Percentiles rank a stretch among this genome's conserved stretches.
phyloP scores from a whole-genome alignment of 306 rosid genomes.

The Malus asiatica region DNA sequence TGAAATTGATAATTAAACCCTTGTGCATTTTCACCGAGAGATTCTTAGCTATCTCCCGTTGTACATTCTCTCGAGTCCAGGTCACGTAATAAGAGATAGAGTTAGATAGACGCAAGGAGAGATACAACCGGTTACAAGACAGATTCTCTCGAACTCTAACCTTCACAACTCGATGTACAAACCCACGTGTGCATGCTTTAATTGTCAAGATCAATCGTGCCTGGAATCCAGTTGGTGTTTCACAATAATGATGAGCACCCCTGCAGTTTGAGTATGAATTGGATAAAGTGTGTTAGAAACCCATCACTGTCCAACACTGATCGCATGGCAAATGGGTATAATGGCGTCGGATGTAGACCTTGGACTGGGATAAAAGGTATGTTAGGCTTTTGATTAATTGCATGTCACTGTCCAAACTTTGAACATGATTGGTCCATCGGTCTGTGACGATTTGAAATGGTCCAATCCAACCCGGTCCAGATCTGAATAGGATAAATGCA shows the following conservation, averaged over 20 bases:
- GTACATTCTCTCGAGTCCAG: no score
- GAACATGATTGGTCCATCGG: background rate
- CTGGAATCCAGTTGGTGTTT: background rate
- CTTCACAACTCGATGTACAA: background rate
- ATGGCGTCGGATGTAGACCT: conserved; percentile 18
- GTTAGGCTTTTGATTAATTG: conserved; percentile 7
- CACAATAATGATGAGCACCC: background rate
- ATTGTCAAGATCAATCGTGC: background rate
- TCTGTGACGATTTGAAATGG: background rate
- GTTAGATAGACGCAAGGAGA: no score
- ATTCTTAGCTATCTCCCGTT: no score
- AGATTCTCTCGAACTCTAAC: background rate
- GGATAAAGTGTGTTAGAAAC: conserved; percentile 9
- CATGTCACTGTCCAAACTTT: conserved; percentile 12
- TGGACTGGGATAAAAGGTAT: background rate
- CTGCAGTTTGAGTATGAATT: background rate
- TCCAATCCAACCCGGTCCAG: background rate
- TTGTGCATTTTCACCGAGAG: no score
- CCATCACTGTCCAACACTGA: conserved; percentile 18
- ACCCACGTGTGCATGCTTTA: background rate
- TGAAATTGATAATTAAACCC: no score
- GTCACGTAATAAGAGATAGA: no score
- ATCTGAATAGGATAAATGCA: conserved; percentile 11
- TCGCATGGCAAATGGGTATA: conserved; percentile 4
- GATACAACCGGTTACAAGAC: no score